Conservation (phyloP, 2,329 filamentous ascomycete species). For the Botrytis fabae region DNA sequence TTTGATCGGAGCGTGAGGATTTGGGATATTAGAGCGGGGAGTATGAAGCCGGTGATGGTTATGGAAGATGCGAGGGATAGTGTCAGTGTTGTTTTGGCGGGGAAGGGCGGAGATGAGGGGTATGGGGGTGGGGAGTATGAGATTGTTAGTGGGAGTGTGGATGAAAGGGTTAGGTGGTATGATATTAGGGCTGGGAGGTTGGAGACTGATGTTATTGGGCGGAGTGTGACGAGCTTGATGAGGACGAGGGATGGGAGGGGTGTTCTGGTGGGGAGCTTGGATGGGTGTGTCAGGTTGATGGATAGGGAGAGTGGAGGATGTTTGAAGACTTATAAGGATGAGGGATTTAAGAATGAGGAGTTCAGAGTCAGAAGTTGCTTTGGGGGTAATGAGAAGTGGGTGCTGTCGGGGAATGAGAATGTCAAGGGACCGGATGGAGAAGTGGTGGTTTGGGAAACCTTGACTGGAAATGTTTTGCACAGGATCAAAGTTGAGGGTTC, state of each 20-base stretch:
- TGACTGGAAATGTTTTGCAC: conserved; percentile 68
- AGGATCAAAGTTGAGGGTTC: conserved; percentile 52
- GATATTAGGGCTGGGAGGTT: conserved; percentile 76
- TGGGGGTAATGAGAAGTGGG: conserved; percentile 73
- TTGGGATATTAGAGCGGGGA: conserved; percentile 62
- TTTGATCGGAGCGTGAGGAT: conserved; percentile 75
- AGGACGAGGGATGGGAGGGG: conserved; percentile 72
- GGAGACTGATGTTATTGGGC: conserved; percentile 68
- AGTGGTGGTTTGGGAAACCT: conserved; percentile 77
- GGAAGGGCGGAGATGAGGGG: conserved; percentile 58
- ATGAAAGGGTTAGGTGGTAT: conserved; percentile 79
- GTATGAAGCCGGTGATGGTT: conserved; percentile 67
- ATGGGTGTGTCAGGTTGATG: conserved; percentile 76
- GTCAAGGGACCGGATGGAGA: conserved; percentile 32
- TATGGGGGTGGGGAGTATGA: conserved; percentile 66
- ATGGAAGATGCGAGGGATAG: conserved; percentile 72
- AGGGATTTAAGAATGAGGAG: conserved; percentile 45
- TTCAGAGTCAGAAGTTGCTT: conserved; percentile 49
- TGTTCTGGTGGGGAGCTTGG: conserved; percentile 72
- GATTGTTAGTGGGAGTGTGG: conserved; percentile 77
- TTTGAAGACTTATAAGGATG: conserved; percentile 67
- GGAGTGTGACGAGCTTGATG: conserved; percentile 72
- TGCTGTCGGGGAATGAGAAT: conserved; percentile 76
- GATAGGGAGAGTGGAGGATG: conserved; percentile 74
- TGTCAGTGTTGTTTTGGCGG: conserved; percentile 48